Conservation (phyloP, 2,329 filamentous ascomycete genomes). For the Blastomyces emzantsi region DNA sequence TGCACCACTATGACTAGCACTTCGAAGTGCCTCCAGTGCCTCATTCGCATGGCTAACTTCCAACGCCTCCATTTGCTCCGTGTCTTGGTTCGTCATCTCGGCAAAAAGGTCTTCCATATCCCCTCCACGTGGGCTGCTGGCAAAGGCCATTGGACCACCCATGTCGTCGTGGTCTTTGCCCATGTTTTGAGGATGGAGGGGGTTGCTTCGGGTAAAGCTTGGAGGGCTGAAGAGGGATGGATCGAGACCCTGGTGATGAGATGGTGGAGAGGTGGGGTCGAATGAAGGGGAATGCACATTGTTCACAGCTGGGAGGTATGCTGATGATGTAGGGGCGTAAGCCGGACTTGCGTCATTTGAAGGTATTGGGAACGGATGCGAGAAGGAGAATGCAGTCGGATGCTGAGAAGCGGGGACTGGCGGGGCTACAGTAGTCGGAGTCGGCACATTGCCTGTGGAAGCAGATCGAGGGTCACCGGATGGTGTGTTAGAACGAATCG, state of each 20-base stretch:
- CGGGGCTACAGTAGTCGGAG: constrained; percentile 22
- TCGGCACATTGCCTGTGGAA: constrained; percentile 26
- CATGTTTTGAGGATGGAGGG: constrained; percentile 16
- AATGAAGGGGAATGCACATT: constrained; percentile 31
- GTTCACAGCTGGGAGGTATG: constrained; percentile 30
- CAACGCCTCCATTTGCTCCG: constrained; percentile 28
- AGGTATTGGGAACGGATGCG: constrained; percentile 32
- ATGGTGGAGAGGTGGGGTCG: constrained; percentile 32
- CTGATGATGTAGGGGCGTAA: constrained; percentile 28
- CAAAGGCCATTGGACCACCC: constrained; percentile 28
- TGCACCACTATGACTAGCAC: constrained; percentile 32
- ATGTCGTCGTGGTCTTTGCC: constrained; percentile 27
- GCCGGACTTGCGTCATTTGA: constrained; percentile 30
- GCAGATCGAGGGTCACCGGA: constrained; percentile 24
- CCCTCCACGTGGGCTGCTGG: constrained; percentile 32
- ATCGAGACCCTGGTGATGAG: constrained; percentile 29
- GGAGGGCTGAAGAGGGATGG: constrained; percentile 36
- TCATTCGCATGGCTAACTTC: constrained; percentile 41
- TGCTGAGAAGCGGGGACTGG: constrained; percentile 21
- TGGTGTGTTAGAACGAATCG: constrained; percentile 21
- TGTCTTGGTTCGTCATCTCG: constrained; percentile 39
- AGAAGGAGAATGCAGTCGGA: constrained; percentile 29
- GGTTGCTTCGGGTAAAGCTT: constrained; percentile 29
- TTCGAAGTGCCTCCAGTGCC: constrained; percentile 35
- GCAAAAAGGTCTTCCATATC: constrained; percentile 39